Evolutionary conservation across 1,284 basidiomycete genomes (phyloP).

Genomic region (Mycosarcoma mackinlayi): DNA sequence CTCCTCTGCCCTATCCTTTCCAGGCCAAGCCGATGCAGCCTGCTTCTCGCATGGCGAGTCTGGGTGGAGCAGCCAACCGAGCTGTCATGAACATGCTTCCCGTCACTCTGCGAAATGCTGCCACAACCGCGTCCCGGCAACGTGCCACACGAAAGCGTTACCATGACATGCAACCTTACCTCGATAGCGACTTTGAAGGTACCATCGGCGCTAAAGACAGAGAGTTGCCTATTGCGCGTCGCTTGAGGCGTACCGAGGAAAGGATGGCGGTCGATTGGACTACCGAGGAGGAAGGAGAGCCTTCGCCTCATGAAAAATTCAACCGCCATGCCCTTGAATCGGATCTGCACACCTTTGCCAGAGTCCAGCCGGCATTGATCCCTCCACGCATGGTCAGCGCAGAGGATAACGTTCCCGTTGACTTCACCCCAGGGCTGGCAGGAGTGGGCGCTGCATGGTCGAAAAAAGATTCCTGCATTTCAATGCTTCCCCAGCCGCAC

Average conservation of each 20-base stretch:
- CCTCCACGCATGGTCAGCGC: constrained; percentile 7
- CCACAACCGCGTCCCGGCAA: constrained; percentile 38
- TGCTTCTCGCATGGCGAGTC: constrained; percentile 39
- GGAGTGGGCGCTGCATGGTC: constrained; percentile 45
- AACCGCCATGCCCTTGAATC: neutral
- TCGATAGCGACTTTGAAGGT: constrained; percentile 59
- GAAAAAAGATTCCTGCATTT: constrained; percentile 9
- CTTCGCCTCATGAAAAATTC: constrained; percentile 13
- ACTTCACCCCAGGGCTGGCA: constrained; percentile 42
- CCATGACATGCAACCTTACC: constrained; percentile 33
- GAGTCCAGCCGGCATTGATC: constrained; percentile 13
- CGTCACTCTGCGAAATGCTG: constrained; percentile 36
- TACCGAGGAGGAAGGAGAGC: constrained; percentile 37
- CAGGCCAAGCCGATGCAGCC: constrained; percentile 24
- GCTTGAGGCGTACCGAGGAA: constrained; percentile 37
- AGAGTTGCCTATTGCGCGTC: constrained; percentile 52
- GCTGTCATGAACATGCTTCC: constrained; percentile 47
- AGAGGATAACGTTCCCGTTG: constrained; percentile 4
- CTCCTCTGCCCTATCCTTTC: constrained; percentile 26
- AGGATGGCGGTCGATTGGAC: constrained; percentile 45
- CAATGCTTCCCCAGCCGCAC: constrained; percentile 2
- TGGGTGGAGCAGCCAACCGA: constrained; percentile 39
- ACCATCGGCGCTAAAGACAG: constrained; percentile 55
- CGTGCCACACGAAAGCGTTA: constrained; percentile 31
- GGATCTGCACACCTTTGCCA: constrained; percentile 6